phyloP scores from a whole-genome alignment of 352 stramenopile species.

The Saprolegnia parasitica region DNA sequence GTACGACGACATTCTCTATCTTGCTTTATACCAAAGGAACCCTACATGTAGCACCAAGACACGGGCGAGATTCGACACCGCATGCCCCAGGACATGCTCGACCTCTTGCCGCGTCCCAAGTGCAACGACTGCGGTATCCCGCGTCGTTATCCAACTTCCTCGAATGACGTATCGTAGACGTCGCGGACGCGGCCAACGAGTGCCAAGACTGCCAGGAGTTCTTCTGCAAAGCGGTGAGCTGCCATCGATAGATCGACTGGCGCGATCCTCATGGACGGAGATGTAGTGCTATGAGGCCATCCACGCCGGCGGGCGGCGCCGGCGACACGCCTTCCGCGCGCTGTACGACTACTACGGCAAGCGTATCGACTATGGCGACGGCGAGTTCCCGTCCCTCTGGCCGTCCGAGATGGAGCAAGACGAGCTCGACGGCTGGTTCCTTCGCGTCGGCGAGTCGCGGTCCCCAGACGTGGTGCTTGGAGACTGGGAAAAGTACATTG shows the following conservation, averaged over 20 bases:
- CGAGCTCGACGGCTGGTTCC: constrained; percentile 72
- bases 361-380: constrained; percentile 88
- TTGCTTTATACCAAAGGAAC: neutral
- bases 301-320: constrained; percentile 76
- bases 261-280: too few relatives aligned
- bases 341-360: constrained; percentile 90
- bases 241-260: neutral
- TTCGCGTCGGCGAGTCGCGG: constrained; percentile 52
- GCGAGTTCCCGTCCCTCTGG: constrained; percentile 88
- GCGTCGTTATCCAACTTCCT: neutral
- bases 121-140: constrained; percentile 87
- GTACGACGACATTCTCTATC: constrained; percentile 33
- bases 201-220: constrained; percentile 86
- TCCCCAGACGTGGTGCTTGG: constrained; percentile 42
- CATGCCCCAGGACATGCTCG: constrained; percentile 86
- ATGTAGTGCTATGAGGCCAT: constrained; percentile 83
- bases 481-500: constrained; percentile 59
- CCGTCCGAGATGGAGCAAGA: constrained; percentile 86
- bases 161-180: constrained; percentile 6
- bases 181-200: constrained; percentile 55
- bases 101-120: constrained; percentile 78
- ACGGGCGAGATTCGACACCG: constrained; percentile 90
- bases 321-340: constrained; percentile 75
- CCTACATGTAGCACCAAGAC: constrained; percentile 73
- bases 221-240: constrained; percentile 73